Evolutionary conservation across 1,284 basidiomycete genomes (phyloP).

Genomic region (Irpex sp.): DNA sequence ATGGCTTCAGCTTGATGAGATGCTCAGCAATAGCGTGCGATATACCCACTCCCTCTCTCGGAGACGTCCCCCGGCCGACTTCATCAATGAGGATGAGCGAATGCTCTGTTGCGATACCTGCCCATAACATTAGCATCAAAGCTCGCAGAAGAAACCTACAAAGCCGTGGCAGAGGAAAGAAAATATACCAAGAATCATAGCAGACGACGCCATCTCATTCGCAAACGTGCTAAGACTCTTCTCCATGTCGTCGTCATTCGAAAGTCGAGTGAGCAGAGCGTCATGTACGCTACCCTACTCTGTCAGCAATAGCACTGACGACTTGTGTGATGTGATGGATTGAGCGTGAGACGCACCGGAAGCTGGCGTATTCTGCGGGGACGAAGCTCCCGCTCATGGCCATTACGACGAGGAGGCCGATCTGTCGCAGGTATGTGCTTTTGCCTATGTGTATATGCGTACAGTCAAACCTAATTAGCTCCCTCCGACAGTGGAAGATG

Average conservation of each 20-base stretch:
- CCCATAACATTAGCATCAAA: not conserved
- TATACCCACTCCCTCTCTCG: slow-evolving; percentile 84
- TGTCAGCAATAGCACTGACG: not conserved
- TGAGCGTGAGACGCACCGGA: slow-evolving; percentile 46
- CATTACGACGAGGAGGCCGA: slow-evolving; percentile 81
- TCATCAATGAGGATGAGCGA: slow-evolving; percentile 90
- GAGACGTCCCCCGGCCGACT: slow-evolving; percentile 84
- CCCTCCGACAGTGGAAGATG: too few relatives aligned
- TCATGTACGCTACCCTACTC: slow-evolving; percentile 63
- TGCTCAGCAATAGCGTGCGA: slow-evolving; percentile 91
- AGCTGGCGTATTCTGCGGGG: slow-evolving; percentile 86
- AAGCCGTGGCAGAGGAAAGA: not conserved
- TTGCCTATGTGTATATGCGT: slow-evolving; percentile 52
- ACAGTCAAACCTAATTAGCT: too few relatives aligned
- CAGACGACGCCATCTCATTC: slow-evolving; percentile 85
- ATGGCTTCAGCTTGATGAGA: slow-evolving; percentile 73
- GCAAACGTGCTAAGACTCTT: slow-evolving; percentile 90
- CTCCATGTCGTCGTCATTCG: slow-evolving; percentile 90
- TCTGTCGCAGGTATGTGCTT: slow-evolving; percentile 88
- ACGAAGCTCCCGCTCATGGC: slow-evolving; percentile 90
- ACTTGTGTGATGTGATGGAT: not conserved
- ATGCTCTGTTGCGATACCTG: slow-evolving; percentile 71
- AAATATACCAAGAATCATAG: slow-evolving; percentile 76
- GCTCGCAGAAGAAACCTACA: not conserved
- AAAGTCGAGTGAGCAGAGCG: slow-evolving; percentile 80